These are phyloP conservation scores for Arachnomyces sp. DNA, from an alignment of 2,329 filamentous ascomycete species.

Conservation along the genomic window DNA sequence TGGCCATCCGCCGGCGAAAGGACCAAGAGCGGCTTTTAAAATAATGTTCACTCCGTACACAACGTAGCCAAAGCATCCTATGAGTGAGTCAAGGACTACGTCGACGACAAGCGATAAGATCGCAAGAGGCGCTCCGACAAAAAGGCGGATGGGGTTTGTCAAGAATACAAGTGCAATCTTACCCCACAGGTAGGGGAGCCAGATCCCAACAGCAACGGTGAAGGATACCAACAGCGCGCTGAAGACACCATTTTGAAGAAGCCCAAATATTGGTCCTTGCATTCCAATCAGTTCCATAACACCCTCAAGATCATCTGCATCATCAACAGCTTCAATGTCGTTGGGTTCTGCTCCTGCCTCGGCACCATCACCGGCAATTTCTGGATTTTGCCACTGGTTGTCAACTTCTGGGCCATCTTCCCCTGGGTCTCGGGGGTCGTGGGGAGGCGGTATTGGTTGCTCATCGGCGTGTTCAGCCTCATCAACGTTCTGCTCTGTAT, in stretches of 20 bases:
- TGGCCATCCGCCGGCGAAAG: constrained; percentile 28
- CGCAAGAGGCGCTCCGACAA: constrained; percentile 62
- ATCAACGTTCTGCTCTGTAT: constrained; percentile 16
- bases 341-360: constrained; percentile 56
- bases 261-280: constrained; percentile 80
- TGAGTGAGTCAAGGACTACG: constrained; percentile 65
- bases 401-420: constrained; percentile 27
- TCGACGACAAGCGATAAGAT: constrained; percentile 68
- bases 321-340: constrained; percentile 49
- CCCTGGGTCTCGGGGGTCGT: constrained; percentile 18
- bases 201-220: constrained; percentile 77
- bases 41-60: constrained; percentile 34
- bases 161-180: constrained; percentile 73
- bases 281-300: constrained; percentile 94
- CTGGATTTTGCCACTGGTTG: constrained; percentile 40
- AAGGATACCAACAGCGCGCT: constrained; percentile 83
- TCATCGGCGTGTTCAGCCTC: constrained; percentile 46
- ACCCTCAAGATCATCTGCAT: constrained; percentile 91
- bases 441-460: constrained; percentile 35
- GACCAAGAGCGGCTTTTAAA: constrained; percentile 25
- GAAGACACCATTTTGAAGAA: constrained; percentile 93
- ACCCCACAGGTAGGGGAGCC: constrained; percentile 85
- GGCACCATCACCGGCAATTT: constrained; percentile 47
- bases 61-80: constrained; percentile 55
- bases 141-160: constrained; percentile 64